Conservation (phyloP, 2,329 filamentous ascomycete genomes). For the Talaromyces piceae region DNA sequence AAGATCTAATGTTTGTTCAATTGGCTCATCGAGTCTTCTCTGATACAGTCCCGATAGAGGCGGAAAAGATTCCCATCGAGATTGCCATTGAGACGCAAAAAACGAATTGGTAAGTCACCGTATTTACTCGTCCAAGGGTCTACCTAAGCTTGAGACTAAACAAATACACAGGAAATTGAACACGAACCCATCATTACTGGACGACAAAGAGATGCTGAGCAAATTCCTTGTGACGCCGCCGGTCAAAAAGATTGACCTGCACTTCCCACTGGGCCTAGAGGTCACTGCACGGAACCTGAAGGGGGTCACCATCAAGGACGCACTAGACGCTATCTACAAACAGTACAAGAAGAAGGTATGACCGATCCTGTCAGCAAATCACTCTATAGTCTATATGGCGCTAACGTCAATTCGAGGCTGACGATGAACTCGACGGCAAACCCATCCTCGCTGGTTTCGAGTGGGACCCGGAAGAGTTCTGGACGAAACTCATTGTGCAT, state of each 20-base stretch:
- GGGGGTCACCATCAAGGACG: constrained; percentile 96
- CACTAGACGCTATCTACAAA: constrained; percentile 91
- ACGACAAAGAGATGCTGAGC: constrained; percentile 79
- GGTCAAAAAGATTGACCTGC: constrained; percentile 88
- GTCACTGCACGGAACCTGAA: constrained; percentile 86
- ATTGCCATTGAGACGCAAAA: constrained; percentile 78
- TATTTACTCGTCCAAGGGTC: too few relatives aligned
- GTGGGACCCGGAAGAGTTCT: constrained; percentile 90
- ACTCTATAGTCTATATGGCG: background rate
- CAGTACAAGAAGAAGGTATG: constrained; percentile 94
- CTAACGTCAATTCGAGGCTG: constrained; percentile 51
- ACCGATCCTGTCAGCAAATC: background rate
- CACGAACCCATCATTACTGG: constrained; percentile 66
- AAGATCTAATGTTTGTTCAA: constrained; percentile 30
- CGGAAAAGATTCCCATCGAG: constrained; percentile 61
- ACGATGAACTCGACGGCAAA: constrained; percentile 73
- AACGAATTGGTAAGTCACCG: constrained; percentile 69
- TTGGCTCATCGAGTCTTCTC: background rate
- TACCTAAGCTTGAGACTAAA: background rate
- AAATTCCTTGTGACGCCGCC: constrained; percentile 70
- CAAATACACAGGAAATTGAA: constrained; percentile 75
- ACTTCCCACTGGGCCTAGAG: constrained; percentile 80
- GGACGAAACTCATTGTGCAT: constrained; percentile 80
- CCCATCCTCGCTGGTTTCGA: constrained; percentile 91
- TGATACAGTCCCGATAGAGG: constrained; percentile 50